phyloP scores from a whole-genome alignment of 306 rosid species.

The Fragaria iinumae region DNA sequence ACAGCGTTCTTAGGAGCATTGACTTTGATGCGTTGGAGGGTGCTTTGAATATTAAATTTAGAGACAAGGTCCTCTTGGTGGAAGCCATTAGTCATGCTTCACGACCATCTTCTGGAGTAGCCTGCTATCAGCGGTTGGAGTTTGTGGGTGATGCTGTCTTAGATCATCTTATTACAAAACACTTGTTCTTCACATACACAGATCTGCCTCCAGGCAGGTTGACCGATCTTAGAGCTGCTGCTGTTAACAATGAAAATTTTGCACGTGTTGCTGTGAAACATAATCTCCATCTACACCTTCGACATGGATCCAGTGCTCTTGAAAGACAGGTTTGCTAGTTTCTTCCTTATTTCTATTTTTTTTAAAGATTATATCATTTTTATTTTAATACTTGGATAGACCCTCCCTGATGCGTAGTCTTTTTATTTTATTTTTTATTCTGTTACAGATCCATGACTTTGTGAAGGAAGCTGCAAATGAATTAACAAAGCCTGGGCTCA shows the following conservation, averaged over 20 bases:
- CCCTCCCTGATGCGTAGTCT: background rate
- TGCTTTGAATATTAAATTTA: slow-evolving; percentile 62
- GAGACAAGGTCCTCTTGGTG: slow-evolving; percentile 73
- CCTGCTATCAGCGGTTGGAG: slow-evolving; percentile 97
- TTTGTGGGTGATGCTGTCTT: slow-evolving; percentile 98
- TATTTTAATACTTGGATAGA: slow-evolving; percentile 15
- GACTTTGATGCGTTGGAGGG: slow-evolving; percentile 79
- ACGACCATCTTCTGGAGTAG: slow-evolving; percentile 93
- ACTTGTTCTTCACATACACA: slow-evolving; percentile 90
- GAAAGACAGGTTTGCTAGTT: slow-evolving; percentile 72
- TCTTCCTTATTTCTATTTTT: slow-evolving; percentile 4
- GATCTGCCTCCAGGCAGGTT: slow-evolving; percentile 94
- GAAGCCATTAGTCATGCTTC: slow-evolving; percentile 99
- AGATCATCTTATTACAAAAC: slow-evolving; percentile 93
- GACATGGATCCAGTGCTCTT: slow-evolving; percentile 94
- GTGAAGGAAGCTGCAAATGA: slow-evolving; percentile 91
- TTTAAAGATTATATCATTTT: background rate
- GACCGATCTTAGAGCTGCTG: slow-evolving; percentile 99
- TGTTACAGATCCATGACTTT: slow-evolving; percentile 80
- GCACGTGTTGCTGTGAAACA: slow-evolving; percentile 97
- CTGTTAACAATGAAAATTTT: slow-evolving; percentile 97
- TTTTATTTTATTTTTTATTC: slow-evolving; percentile 6
- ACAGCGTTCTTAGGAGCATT: slow-evolving; percentile 65
- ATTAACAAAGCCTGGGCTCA: slow-evolving; percentile 79
- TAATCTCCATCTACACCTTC: slow-evolving; percentile 80